These are phyloP conservation scores for Pythium graminicola DNA, from an alignment of 352 stramenopile genomes.

Conservation along the genomic window DNA sequence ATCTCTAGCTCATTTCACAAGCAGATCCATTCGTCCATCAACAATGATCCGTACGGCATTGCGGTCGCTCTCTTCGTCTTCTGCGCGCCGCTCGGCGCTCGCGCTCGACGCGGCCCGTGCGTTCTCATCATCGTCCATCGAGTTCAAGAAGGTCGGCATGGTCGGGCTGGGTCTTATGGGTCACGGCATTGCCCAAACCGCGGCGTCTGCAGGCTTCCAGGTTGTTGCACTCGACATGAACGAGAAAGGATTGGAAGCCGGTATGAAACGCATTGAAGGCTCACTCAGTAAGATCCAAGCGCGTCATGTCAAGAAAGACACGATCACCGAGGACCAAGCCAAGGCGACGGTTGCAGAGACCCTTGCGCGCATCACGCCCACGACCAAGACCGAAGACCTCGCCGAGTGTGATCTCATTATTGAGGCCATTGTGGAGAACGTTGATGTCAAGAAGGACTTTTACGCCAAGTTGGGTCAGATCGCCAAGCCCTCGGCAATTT, in stretches of 20 bases:
- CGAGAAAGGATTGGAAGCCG: constrained; percentile 62
- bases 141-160: constrained; percentile 89
- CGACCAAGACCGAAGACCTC: constrained; percentile 82
- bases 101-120: not conserved
- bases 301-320: constrained; percentile 85
- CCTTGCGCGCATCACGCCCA: constrained; percentile 82
- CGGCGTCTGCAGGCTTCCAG: constrained; percentile 76
- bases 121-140: constrained; percentile 27
- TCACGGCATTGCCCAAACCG: constrained; percentile 95
- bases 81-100: constrained; percentile 10
- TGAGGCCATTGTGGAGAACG: constrained; percentile 97
- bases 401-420: constrained; percentile 94
- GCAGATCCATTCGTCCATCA: not conserved
- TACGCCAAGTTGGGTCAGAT: constrained; percentile 91
- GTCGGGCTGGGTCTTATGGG: constrained; percentile 97
- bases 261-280: constrained; percentile 88
- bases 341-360: constrained; percentile 55
- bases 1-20: not conserved
- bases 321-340: constrained; percentile 73
- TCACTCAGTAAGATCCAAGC: constrained; percentile 87
- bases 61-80: constrained; percentile 6
- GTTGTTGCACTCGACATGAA: constrained; percentile 82
- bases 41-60: constrained; percentile 8
- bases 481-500: constrained; percentile 90
- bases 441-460: constrained; percentile 90